Base-by-base conservation (phyloP, 73 alveolate species). In the Paraurostyla sp. region DNA sequence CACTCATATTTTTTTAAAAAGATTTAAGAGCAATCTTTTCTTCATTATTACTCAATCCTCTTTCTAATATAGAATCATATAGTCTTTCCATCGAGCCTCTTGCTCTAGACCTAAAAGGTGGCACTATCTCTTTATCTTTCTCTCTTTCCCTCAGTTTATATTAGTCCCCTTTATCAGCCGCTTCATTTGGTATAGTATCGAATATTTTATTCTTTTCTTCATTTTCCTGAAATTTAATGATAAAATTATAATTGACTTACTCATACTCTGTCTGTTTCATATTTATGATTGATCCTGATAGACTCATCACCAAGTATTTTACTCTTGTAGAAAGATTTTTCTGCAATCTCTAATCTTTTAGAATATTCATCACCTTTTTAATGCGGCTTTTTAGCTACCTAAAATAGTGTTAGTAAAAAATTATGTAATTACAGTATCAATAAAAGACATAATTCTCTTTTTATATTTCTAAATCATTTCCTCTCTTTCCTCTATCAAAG, bases 1-100 rank as follows among this genome's bases (percentile, higher is more conserved):
- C 78, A 3, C 13, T 30, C 3, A 60, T 60, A 6, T 60, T 60
- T 23, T 60, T 60, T 3, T 60, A 50, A 60, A 60, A 60, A 6
- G 78, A 30, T 60, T 60, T 60, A 13, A 9, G 35, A 7, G 78
- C 78, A 9, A 60, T 16, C 25, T 33, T 60, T 29, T 60, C 78
- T 6, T 20, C 13, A 23, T 27, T 30, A 33, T 60, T 60, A 60
- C 78, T 60, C 50, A 60, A 27, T 7, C 78, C 78, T 60, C 32
- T 60, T 11, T 60, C 78, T 29, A 60, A 29, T 60, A 60, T 60
- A 29, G 78, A 60, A 60, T 60, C 78, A 60, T 60, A 60, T 60
- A 60, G 32, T 60, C 78, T 60, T 27, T 60, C 78, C 78, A 60
- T 60, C 9, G 78, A 60, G 3, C 78, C 78, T 60, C 78, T 60